phyloP scores from a whole-genome alignment of 2,329 filamentous ascomycete species.

The Penicillium sp. region DNA sequence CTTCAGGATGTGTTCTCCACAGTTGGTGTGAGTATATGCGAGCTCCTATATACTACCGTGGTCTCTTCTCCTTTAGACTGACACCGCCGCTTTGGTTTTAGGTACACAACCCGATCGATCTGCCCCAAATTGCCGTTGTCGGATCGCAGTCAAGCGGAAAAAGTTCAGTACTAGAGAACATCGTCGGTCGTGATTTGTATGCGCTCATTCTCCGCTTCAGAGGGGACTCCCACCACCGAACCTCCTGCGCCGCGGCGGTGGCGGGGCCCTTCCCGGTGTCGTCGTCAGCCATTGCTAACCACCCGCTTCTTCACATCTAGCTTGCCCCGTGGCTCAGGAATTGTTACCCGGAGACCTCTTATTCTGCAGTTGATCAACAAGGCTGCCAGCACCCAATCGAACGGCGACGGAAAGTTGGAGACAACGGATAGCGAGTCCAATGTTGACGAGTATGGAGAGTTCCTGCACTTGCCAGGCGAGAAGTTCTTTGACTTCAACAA shows the following conservation, averaged over 20 bases:
- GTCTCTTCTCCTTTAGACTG: conserved; percentile 21
- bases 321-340: conserved; percentile 93
- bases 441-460: conserved; percentile 96
- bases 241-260: conserved; percentile 5
- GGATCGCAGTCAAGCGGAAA: conserved; percentile 99
- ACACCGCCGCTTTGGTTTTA: conserved; percentile 38
- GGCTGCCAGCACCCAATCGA: conserved; percentile 60
- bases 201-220: conserved; percentile 37
- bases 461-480: conserved; percentile 93
- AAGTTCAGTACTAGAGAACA: conserved; percentile 98
- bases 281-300: conserved; percentile 29
- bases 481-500: conserved; percentile 99
- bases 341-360: conserved; percentile 92
- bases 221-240: conserved; percentile 1
- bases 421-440: conserved; percentile 86
- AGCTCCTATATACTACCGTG: conserved; percentile 1
- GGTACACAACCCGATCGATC: conserved; percentile 98
- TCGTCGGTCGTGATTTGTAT: conserved; percentile 98
- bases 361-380: conserved; percentile 98
- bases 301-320: conserved; percentile 48
- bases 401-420: conserved; percentile 68
- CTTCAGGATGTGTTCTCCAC: conserved; percentile 99
- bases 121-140: conserved; percentile 97
- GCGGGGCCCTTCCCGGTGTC: conserved; percentile 15
- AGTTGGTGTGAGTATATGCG: conserved; percentile 68